Conservation (phyloP, 495 filamentous ascomycete genomes). For the Penicillium mononematosum region DNA sequence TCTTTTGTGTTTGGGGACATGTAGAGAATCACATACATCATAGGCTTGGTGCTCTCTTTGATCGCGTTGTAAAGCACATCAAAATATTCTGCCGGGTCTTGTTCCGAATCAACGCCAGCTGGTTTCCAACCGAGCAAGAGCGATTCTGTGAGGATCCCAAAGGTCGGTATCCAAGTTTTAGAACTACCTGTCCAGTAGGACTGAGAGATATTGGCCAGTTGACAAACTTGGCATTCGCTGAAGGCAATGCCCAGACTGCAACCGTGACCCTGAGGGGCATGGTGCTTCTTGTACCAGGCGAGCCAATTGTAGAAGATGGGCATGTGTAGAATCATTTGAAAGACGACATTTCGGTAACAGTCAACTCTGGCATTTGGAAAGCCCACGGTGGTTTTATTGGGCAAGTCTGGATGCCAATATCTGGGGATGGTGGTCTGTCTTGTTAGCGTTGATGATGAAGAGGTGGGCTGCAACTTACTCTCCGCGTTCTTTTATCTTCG, state of each 20-base stretch:
- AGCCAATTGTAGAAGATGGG: conserved; percentile 42
- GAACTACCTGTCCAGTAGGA: conserved; percentile 24
- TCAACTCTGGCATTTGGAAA: conserved; percentile 17
- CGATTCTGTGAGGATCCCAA: neutral
- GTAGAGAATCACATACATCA: conserved; percentile 15
- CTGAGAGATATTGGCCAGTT: conserved; percentile 13
- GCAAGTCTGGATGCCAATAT: neutral
- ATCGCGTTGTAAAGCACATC: conserved; percentile 19
- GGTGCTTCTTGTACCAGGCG: conserved; percentile 3
- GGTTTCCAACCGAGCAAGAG: neutral
- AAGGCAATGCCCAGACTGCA: neutral
- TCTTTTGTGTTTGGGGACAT: neutral
- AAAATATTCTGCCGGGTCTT: conserved; percentile 32
- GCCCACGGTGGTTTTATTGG: neutral
- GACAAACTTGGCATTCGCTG: conserved; percentile 19
- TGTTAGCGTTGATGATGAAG: neutral
- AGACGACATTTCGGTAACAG: conserved; percentile 46
- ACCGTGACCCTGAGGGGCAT: neutral
- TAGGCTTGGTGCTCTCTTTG: neutral
- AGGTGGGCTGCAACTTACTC: neutral
- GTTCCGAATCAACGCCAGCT: conserved; percentile 1
- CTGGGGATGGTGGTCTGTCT: neutral
- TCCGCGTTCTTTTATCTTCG: neutral
- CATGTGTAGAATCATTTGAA: conserved; percentile 43
- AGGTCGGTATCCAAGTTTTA: neutral